Evolutionary conservation across 2,329 filamentous ascomycete genomes (phyloP).

Genomic region (Massarina eburnea): DNA sequence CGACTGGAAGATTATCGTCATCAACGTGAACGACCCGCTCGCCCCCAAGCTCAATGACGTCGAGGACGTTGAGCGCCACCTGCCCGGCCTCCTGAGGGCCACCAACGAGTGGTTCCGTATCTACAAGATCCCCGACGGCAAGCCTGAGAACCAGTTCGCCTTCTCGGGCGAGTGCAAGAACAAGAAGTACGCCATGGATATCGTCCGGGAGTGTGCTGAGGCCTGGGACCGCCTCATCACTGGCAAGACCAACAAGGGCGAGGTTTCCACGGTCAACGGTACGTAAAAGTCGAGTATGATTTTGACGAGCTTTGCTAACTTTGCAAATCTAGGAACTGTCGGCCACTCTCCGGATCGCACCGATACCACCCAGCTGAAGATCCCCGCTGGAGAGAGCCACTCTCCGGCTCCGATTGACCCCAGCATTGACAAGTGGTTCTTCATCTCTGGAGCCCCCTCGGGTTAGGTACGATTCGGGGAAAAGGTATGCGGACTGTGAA

Average conservation of each 20-base stretch:
- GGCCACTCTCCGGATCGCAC: conserved; percentile 72
- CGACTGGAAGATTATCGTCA: conserved; percentile 99
- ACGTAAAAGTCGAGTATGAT: too few species aligned
- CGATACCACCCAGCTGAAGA: conserved; percentile 68
- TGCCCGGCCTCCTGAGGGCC: conserved; percentile 92
- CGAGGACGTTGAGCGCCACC: conserved; percentile 97
- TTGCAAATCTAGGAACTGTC: conserved; percentile 67
- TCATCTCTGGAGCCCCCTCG: conserved; percentile 92
- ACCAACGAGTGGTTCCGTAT: conserved; percentile 99
- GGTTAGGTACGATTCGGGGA: conserved; percentile 37
- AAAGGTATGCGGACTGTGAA: neutral
- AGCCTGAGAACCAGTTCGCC: conserved; percentile 99
- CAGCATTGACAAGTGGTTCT: conserved; percentile 99
- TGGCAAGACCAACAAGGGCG: conserved; percentile 78
- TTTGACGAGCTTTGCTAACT: conserved; percentile 16
- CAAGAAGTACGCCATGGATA: conserved; percentile 96
- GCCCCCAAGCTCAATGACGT: conserved; percentile 97
- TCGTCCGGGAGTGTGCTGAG: conserved; percentile 93
- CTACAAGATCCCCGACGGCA: conserved; percentile 99
- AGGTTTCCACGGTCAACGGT: conserved; percentile 80
- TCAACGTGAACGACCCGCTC: conserved; percentile 96
- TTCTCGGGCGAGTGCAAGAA: conserved; percentile 99
- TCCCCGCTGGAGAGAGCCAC: conserved; percentile 79
- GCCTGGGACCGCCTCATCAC: conserved; percentile 96
- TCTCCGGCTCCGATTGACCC: conserved; percentile 85